These are phyloP conservation scores for Phialophora chinensis DNA, from an alignment of 2,329 filamentous ascomycete genomes.

Conservation along the genomic window DNA sequence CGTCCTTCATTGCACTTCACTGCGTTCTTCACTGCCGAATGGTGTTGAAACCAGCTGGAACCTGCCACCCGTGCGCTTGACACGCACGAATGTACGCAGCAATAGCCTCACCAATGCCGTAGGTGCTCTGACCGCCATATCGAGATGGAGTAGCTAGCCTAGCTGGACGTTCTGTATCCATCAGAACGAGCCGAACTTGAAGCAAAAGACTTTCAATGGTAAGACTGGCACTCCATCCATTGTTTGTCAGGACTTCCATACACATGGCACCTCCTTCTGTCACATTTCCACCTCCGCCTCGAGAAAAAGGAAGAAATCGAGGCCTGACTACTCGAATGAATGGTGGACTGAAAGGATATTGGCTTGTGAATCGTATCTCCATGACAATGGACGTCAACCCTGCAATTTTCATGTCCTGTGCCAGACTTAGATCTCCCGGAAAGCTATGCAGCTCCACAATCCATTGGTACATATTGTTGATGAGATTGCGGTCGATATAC, in stretches of 20 bases:
- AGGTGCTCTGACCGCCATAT: constrained; percentile 54
- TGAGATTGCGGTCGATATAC: constrained; percentile 72
- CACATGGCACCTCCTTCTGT: constrained; percentile 82
- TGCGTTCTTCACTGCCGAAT: constrained; percentile 11
- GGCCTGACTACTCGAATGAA: constrained; percentile 85
- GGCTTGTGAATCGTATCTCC: constrained; percentile 78
- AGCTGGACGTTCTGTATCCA: constrained; percentile 72
- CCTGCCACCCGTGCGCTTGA: constrained; percentile 70
- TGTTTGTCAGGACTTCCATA: constrained; percentile 83
- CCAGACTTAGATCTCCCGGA: constrained; percentile 69
- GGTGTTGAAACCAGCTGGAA: constrained; percentile 66
- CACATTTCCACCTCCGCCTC: constrained; percentile 83
- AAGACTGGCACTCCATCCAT: constrained; percentile 76
- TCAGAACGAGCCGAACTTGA: constrained; percentile 79
- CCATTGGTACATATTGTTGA: constrained; percentile 86
- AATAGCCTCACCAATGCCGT: constrained; percentile 72
- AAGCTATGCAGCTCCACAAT: constrained; percentile 89
- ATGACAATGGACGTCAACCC: constrained; percentile 72
- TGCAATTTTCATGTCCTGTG: constrained; percentile 71
- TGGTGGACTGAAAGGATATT: constrained; percentile 79
- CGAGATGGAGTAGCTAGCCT: constrained; percentile 55
- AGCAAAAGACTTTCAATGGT: constrained; percentile 80
- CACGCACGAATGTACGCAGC: constrained; percentile 75
- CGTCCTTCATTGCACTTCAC: neutral
- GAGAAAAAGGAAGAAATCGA: constrained; percentile 72